Percentiles rank a stretch among this genome's conserved stretches.
Evolutionary conservation across 768 basidiomycete species (phyloP).

Genomic region (Lepiota venenata): DNA sequence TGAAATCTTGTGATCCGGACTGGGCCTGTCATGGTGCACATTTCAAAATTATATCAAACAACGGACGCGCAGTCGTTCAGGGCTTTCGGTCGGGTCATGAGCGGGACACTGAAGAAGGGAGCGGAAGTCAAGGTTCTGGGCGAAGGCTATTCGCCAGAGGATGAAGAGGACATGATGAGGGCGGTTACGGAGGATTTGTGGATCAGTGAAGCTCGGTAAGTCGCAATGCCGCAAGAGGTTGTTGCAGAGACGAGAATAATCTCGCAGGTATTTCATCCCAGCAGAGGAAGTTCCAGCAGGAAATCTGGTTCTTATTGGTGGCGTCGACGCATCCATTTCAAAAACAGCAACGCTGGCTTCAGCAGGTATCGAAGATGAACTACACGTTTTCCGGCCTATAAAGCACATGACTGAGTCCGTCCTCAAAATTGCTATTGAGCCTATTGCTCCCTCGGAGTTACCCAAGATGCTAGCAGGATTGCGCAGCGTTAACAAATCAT

Average conservation of each 20-base stretch:
- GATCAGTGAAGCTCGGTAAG: slow-evolving; percentile 87
- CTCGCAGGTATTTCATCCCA: slow-evolving; percentile 81
- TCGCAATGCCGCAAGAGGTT: neutral
- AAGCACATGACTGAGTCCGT: slow-evolving; percentile 97
- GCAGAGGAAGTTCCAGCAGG: slow-evolving; percentile 88
- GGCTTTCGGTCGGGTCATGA: slow-evolving; percentile 92
- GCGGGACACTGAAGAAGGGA: slow-evolving; percentile 85
- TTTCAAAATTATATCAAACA: slow-evolving; percentile 94
- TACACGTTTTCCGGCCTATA: slow-evolving; percentile 94
- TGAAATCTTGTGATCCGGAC: slow-evolving; percentile 81
- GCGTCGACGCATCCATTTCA: slow-evolving; percentile 90
- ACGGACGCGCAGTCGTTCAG: slow-evolving; percentile 96
- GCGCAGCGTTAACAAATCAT: slow-evolving; percentile 96
- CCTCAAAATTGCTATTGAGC: slow-evolving; percentile 97
- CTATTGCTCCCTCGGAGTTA: slow-evolving; percentile 94
- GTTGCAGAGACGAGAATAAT: slow-evolving; percentile 8
- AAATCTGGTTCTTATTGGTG: slow-evolving; percentile 89
- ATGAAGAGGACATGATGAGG: slow-evolving; percentile 97
- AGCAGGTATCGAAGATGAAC: slow-evolving; percentile 73
- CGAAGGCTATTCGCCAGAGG: slow-evolving; percentile 97
- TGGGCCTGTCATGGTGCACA: slow-evolving; percentile 90
- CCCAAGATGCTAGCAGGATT: slow-evolving; percentile 98
- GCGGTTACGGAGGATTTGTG: slow-evolving; percentile 82
- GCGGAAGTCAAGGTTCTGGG: slow-evolving; percentile 92
- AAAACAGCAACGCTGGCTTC: slow-evolving; percentile 91